A percentile compares a stretch with the other conserved stretches of the same genome.
Conservation (phyloP, 1,284 basidiomycete species). For the Ceratobasidium sp. region DNA sequence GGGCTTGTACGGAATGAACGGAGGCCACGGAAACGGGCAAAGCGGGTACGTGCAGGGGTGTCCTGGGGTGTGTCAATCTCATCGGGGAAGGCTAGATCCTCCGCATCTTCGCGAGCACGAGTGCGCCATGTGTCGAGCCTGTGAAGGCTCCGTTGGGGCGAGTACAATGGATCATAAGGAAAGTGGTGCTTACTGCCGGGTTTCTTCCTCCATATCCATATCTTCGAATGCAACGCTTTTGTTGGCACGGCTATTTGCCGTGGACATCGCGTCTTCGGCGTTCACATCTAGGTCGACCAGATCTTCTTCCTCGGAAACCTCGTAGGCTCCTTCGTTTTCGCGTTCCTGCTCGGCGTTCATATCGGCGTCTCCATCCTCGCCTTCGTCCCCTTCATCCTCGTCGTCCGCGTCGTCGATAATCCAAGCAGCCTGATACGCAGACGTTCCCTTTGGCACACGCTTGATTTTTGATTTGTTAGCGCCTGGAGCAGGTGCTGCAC, state of each 20-base stretch:
- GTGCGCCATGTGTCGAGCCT: constrained; percentile 58
- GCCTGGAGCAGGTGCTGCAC: constrained; percentile 67
- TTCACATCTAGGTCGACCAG: constrained; percentile 48
- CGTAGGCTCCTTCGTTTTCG: constrained; percentile 60
- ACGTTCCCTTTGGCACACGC: constrained; percentile 86
- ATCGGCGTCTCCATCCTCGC: constrained; percentile 50
- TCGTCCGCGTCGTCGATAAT: constrained; percentile 86
- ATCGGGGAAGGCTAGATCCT: constrained; percentile 91
- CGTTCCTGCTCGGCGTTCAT: constrained; percentile 62
- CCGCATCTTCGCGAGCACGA: constrained; percentile 66
- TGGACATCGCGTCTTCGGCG: constrained; percentile 44
- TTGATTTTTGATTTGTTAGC: constrained; percentile 77
- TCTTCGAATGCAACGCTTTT: constrained; percentile 67
- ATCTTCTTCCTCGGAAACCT: constrained; percentile 51
- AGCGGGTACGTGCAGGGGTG: constrained; percentile 84
- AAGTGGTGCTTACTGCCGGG: constrained; percentile 70
- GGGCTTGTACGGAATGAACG: constrained; percentile 93
- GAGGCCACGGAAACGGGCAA: constrained; percentile 93
- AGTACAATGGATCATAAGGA: constrained; percentile 42
- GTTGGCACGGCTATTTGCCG: constrained; percentile 56
- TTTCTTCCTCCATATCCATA: constrained; percentile 84
- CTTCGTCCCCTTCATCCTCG: constrained; percentile 64
- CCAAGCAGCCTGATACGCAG: constrained; percentile 94
- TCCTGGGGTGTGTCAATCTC: constrained; percentile 97
- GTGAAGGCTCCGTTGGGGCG: constrained; percentile 2